Conservation (phyloP, 495 filamentous ascomycete genomes). For the Lophiotrema nucula region DNA sequence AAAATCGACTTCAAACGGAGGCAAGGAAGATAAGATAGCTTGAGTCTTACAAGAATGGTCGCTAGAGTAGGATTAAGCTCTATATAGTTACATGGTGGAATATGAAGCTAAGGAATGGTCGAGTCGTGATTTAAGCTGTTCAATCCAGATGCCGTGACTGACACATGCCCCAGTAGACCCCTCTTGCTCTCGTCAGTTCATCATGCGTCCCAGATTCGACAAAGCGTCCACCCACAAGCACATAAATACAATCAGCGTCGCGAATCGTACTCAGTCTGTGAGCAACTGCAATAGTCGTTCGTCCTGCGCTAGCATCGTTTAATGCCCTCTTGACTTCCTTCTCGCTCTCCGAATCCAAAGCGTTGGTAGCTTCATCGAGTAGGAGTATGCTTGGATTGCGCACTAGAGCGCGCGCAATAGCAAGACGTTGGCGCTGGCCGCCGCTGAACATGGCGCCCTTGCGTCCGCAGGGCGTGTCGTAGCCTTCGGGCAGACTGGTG, state of each 20-base stretch:
- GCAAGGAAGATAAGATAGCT: too few relatives aligned
- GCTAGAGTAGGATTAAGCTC: too few relatives aligned
- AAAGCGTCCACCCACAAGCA: conserved; percentile 70
- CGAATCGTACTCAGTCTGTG: conserved; percentile 81
- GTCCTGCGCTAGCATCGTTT: conserved; percentile 25
- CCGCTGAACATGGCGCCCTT: conserved; percentile 42
- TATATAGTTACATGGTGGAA: too few relatives aligned
- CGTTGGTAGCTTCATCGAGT: conserved; percentile 83
- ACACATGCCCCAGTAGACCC: conserved; percentile 29
- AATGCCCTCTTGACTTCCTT: conserved; percentile 53
- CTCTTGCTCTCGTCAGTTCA: conserved; percentile 54
- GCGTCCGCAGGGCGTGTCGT: conserved; percentile 61
- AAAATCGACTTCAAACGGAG: too few relatives aligned
- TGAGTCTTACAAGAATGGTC: too few relatives aligned
- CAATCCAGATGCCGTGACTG: conserved; percentile 39
- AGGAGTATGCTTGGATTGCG: conserved; percentile 77
- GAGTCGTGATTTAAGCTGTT: too few relatives aligned
- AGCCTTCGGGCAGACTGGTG: conserved; percentile 50
- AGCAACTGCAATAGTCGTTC: conserved; percentile 79
- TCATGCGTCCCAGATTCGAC: conserved; percentile 69
- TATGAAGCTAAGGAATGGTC: too few relatives aligned
- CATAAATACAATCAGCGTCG: conserved; percentile 80
- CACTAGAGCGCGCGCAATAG: conserved; percentile 49
- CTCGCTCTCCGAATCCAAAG: conserved; percentile 85
- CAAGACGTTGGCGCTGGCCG: conserved; percentile 44